phyloP scores from a whole-genome alignment of 2,329 filamentous ascomycete genomes.

The Aspergillus intermedius region DNA sequence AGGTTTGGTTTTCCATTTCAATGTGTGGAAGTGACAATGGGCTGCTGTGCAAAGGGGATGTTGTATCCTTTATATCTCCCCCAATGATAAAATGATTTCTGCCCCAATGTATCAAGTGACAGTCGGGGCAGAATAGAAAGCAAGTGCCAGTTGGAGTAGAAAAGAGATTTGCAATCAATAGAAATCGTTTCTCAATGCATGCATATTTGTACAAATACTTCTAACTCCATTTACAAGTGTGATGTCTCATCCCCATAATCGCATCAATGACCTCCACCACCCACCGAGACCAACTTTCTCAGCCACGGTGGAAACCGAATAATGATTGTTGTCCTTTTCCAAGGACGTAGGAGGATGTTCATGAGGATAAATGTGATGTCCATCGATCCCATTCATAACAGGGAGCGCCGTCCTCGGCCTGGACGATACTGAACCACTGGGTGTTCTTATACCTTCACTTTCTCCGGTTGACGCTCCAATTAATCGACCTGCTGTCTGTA shows the following conservation, averaged over 20 bases:
- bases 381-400: constrained; percentile 36
- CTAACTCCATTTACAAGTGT: background rate
- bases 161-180: too few relatives aligned
- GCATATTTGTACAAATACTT: background rate
- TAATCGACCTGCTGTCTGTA: constrained; percentile 50
- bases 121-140: too few relatives aligned
- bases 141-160: too few relatives aligned
- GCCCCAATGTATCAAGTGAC: too few relatives aligned
- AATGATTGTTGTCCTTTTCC: background rate
- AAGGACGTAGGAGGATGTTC: background rate
- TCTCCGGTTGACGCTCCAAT: constrained; percentile 22
- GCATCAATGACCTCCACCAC: background rate
- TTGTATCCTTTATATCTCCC: too few relatives aligned
- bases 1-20: constrained; percentile 4
- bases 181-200: too few relatives aligned
- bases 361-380: constrained; percentile 21
- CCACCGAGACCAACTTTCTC: background rate
- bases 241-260: background rate
- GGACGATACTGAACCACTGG: constrained; percentile 9
- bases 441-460: constrained; percentile 4
- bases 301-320: background rate
- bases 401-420: constrained; percentile 13
- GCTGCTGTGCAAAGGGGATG: too few relatives aligned
- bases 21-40: too few relatives aligned
- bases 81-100: too few relatives aligned